These are phyloP conservation scores for Syzygium malaccense DNA, from an alignment of 441 rosid genomes.

Conservation along the genomic window DNA sequence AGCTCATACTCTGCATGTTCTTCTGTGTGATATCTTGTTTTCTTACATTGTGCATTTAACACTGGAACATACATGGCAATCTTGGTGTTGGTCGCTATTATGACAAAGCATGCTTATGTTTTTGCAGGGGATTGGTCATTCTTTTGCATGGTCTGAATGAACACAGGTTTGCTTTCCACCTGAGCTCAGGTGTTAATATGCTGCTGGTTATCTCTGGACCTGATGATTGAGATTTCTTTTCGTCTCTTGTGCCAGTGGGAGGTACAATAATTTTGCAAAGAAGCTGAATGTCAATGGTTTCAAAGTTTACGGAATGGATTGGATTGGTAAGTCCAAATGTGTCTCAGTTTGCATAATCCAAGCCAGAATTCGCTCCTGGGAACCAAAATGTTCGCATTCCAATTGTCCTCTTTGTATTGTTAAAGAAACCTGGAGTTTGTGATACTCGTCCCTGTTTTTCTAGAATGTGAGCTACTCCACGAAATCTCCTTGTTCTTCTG, in stretches of 20 bases:
- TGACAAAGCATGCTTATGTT: background rate
- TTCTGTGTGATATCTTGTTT: background rate
- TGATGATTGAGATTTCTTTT: background rate
- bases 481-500: background rate
- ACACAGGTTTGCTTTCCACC: slow-evolving; percentile 55
- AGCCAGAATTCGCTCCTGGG: background rate
- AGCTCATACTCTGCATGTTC: background rate
- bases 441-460: background rate
- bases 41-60: background rate
- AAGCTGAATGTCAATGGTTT: slow-evolving; percentile 64
- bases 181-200: background rate
- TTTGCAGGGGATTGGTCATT: slow-evolving; percentile 67
- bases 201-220: background rate
- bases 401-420: background rate
- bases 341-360: background rate
- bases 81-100: background rate
- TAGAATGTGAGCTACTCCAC: background rate
- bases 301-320: slow-evolving; percentile 78
- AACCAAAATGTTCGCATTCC: background rate
- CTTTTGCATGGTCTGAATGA: slow-evolving; percentile 84
- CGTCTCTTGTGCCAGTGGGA: slow-evolving; percentile 40
- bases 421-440: background rate
- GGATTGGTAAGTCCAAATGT: slow-evolving; percentile 58
- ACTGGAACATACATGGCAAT: background rate
- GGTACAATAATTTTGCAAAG: slow-evolving; percentile 75